Percentiles rank a stretch among this genome's conserved stretches.
Conservation (phyloP, 257 asterid genomes). For the Fraxinus cuspidata region DNA sequence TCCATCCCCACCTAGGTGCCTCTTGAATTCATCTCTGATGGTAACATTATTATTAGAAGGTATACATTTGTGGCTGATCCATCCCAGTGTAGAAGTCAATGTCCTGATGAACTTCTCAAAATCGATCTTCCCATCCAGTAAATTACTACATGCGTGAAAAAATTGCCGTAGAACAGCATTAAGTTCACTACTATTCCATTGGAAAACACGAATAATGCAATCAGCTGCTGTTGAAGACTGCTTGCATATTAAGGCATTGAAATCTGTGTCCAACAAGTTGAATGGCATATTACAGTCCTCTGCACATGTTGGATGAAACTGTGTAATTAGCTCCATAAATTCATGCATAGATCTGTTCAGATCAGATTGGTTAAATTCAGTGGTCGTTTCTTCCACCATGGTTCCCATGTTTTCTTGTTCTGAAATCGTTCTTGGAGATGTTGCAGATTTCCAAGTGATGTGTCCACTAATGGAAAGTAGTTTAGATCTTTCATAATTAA, state of each 20-base stretch:
- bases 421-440: slow-evolving; percentile 42
- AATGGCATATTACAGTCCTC: slow-evolving; percentile 1
- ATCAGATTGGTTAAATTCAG: slow-evolving; percentile 23
- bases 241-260: not conserved
- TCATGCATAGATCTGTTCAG: slow-evolving; percentile 33
- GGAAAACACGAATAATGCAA: slow-evolving; percentile 32
- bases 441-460: slow-evolving; percentile 67
- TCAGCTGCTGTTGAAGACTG: slow-evolving; percentile 21
- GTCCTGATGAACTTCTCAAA: slow-evolving; percentile 42
- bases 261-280: not conserved
- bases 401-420: slow-evolving; percentile 11
- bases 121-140: slow-evolving; percentile 36
- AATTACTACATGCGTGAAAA: slow-evolving; percentile 28
- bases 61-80: slow-evolving; percentile 36
- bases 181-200: slow-evolving; percentile 43
- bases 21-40: slow-evolving; percentile 44
- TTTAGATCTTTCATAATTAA: slow-evolving; percentile 26
- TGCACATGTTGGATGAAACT: slow-evolving; percentile 22
- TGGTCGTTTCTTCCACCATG: slow-evolving; percentile 31
- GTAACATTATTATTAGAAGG: slow-evolving; percentile 17
- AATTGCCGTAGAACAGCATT: slow-evolving; percentile 31
- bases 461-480: slow-evolving; percentile 54
- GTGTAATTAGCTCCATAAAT: slow-evolving; percentile 40
- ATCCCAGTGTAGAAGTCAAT: slow-evolving; percentile 32
- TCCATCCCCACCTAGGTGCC: slow-evolving; percentile 52